These are phyloP conservation scores for Diaporthe humulicola DNA, from an alignment of 2,329 filamentous ascomycete species.

Conservation along the genomic window DNA sequence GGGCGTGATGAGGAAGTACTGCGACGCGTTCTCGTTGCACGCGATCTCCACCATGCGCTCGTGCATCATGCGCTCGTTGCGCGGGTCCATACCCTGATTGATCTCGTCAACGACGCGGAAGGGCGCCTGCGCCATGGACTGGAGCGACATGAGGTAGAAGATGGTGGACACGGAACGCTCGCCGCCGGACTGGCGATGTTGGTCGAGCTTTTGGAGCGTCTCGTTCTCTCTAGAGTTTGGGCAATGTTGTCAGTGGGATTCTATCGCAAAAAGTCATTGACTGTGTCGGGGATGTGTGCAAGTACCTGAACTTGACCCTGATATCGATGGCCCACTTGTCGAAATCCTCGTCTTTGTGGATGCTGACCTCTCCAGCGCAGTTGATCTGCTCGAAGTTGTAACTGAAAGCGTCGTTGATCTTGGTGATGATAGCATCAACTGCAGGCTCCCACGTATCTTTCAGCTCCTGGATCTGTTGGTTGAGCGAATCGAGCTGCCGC, in stretches of 20 bases:
- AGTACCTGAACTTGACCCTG: conserved; percentile 91
- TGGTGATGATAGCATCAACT: conserved; percentile 81
- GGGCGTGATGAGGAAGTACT: conserved; percentile 98
- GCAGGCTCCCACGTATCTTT: conserved; percentile 85
- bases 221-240: conserved; percentile 76
- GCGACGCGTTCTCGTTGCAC: conserved; percentile 82
- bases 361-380: conserved; percentile 89
- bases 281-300: conserved; percentile 33
- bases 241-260: conserved; percentile 40
- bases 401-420: conserved; percentile 91
- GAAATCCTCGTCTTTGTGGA: conserved; percentile 94
- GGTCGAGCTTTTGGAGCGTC: conserved; percentile 84
- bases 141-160: conserved; percentile 98
- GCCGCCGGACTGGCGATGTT: conserved; percentile 94
- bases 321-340: conserved; percentile 95
- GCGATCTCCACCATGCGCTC: conserved; percentile 98
- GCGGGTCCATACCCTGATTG: conserved; percentile 99
- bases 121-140: conserved; percentile 91
- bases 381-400: conserved; percentile 95
- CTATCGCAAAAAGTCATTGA: conserved; percentile 37
- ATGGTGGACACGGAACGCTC: conserved; percentile 97
- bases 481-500: conserved; percentile 66
- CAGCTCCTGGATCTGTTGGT: conserved; percentile 72
- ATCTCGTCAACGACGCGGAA: conserved; percentile 99
- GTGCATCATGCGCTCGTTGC: conserved; percentile 98